Base-by-base conservation (phyloP, 1,139 yeast genomes). In the Geotrichum restrictum region DNA sequence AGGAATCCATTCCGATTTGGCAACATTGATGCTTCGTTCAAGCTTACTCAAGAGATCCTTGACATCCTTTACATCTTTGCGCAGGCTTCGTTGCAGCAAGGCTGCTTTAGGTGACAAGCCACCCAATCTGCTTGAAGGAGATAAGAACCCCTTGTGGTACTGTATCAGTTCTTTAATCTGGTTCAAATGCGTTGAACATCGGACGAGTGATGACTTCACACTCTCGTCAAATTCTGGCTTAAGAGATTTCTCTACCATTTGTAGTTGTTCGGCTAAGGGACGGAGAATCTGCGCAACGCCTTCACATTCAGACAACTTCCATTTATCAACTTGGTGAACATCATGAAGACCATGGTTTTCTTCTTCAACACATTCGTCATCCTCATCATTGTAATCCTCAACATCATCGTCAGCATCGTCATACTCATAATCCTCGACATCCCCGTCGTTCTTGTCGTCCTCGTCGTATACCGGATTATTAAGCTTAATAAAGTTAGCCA, bases 101-200 rank as follows among this genome's bases (percentile, higher is more conserved):
- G 62, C 63, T 1, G 64, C 67, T 16, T 58, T 57, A 10, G 60
- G 59, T 1, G 67, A 64, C 41, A 64, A 48, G 7, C 58, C 51
- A 37, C 66, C 53, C 32, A 58, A 51, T 19, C 48, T 51, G 39
- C 60, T 44, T 11, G 59, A 57, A 31, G 60, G 48, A 47, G 56
- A 59, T n/a, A 54, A 48, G 33, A 57, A 60, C 8, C 57, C 57
- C 4, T 54, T 48, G 31, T 58, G 56, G 38, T 53, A 58, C 31
- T 54, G 54, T 24, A 60, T 50, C n/a, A 53, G 38, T 32, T 59
- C 65, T 47, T 59, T 60, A 19, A 62, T 56, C 14, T 63, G 54
- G 2, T 60, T 52, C 29, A 61, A 41, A 40, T 59, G 54, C 13
- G 56, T 39, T 1, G 56, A 60, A 10, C 54, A 45, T 16, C 51